phyloP scores from a whole-genome alignment of 2,329 filamentous ascomycete species.

The Cercospora sesami region DNA sequence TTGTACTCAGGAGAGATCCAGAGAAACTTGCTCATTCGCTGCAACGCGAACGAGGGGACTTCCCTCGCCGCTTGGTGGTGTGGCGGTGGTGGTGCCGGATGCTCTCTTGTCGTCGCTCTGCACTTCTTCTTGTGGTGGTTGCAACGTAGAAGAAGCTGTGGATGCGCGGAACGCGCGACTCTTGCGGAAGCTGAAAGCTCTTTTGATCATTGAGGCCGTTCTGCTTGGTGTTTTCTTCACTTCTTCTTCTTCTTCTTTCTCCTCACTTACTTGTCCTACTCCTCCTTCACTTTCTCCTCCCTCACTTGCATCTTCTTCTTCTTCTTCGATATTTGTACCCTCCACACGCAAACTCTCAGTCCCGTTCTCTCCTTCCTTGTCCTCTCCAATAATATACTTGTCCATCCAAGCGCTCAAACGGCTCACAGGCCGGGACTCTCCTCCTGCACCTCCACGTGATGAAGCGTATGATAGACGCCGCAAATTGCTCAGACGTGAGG shows the following conservation, averaged over 20 bases:
- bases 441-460: neutral
- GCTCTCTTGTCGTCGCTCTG: neutral
- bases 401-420: slow-evolving; percentile 12
- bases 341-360: neutral
- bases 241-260: neutral
- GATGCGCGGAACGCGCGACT: neutral
- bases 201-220: neutral
- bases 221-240: slow-evolving; percentile 1
- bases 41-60: neutral
- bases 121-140: neutral
- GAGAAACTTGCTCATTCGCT: neutral
- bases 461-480: neutral
- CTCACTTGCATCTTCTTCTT: neutral
- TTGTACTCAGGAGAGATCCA: neutral
- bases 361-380: neutral
- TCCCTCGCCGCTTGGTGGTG: neutral
- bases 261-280: neutral
- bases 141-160: neutral
- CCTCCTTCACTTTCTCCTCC: neutral
- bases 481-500: slow-evolving; percentile 6
- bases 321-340: neutral
- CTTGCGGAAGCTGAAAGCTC: slow-evolving; percentile 5
- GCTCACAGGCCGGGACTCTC: neutral
- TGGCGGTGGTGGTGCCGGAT: neutral
- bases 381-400: neutral